Evolutionary conservation across 2,329 filamentous ascomycete species (phyloP).

Genomic region (Stagonosporopsis tanaceti): DNA sequence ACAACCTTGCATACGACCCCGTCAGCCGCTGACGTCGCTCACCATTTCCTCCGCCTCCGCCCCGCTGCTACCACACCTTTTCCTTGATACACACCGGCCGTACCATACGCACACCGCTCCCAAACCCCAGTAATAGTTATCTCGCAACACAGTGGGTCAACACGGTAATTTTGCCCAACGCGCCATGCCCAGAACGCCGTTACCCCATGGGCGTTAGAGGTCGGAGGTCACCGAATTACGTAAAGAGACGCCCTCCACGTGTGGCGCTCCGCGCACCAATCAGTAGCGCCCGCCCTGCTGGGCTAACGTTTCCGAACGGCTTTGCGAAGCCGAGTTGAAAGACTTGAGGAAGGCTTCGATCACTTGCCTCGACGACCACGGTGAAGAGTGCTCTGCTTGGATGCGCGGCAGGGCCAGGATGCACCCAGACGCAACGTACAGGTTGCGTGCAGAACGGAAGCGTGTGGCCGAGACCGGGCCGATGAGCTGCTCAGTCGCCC

Average conservation of each 20-base stretch:
- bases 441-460: neutral
- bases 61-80: slow-evolving; percentile 4
- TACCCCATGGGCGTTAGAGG: slow-evolving; percentile 10
- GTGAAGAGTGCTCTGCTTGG: neutral
- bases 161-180: slow-evolving; percentile 7
- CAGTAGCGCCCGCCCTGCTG: neutral
- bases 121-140: slow-evolving; percentile 12
- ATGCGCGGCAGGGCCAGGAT: neutral
- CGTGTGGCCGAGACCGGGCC: slow-evolving; percentile 5
- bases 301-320: slow-evolving; percentile 3
- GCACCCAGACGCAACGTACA: neutral
- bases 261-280: neutral
- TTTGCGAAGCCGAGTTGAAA: neutral
- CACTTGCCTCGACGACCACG: neutral
- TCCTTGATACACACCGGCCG: slow-evolving; percentile 7
- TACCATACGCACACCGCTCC: neutral
- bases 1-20: slow-evolving; percentile 1
- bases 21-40: slow-evolving; percentile 20
- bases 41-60: slow-evolving; percentile 9
- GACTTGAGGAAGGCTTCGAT: neutral
- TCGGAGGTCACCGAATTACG: slow-evolving; percentile 18
- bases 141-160: neutral
- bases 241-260: slow-evolving; percentile 7
- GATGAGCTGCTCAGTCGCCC: slow-evolving; percentile 4
- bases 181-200: neutral